Percentiles rank a stretch among this genome's conserved stretches.
phyloP scores from a whole-genome alignment of 352 stramenopile genomes.

The Globisporangium cystogenes region DNA sequence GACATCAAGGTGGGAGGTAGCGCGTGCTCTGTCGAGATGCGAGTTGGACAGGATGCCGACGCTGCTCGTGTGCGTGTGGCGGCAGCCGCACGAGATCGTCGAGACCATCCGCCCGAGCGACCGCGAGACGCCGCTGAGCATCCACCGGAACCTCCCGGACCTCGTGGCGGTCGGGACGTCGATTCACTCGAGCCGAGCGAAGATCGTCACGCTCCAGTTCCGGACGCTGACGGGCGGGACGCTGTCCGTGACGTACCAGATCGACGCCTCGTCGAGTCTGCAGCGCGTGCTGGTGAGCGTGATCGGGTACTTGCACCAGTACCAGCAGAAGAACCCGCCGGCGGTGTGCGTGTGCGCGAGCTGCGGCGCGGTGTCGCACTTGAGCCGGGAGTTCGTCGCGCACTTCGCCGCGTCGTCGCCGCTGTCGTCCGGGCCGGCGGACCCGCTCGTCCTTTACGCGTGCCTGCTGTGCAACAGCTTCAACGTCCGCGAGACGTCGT shows the following conservation, averaged over 20 bases:
- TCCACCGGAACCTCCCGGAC: conserved; percentile 41
- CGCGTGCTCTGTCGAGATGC: neutral
- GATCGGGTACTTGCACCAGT: conserved; percentile 42
- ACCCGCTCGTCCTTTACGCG: conserved; percentile 37
- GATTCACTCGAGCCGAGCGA: conserved; percentile 41
- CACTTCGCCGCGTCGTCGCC: conserved; percentile 7
- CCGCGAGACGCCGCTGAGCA: conserved; percentile 21
- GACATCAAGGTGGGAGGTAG: conserved; percentile 42
- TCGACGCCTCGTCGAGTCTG: conserved; percentile 29
- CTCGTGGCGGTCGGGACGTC: conserved; percentile 49
- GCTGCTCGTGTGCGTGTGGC: neutral
- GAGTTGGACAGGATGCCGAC: too few species aligned
- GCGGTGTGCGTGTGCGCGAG: conserved; percentile 47
- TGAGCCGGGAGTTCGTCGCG: conserved; percentile 36
- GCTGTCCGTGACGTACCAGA: conserved; percentile 51
- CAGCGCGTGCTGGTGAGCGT: conserved; percentile 34
- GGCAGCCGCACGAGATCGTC: conserved; percentile 45
- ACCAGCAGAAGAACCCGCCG: conserved; percentile 28
- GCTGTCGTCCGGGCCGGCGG: conserved; percentile 13
- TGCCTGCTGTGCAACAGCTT: conserved; percentile 66
- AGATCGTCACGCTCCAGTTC: conserved; percentile 54
- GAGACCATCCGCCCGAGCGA: conserved; percentile 10
- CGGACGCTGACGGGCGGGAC: conserved; percentile 12
- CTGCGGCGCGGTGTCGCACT: conserved; percentile 54
- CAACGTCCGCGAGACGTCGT: conserved; percentile 64